phyloP scores from a whole-genome alignment of 495 filamentous ascomycete genomes.

The Penicillium salamii region DNA sequence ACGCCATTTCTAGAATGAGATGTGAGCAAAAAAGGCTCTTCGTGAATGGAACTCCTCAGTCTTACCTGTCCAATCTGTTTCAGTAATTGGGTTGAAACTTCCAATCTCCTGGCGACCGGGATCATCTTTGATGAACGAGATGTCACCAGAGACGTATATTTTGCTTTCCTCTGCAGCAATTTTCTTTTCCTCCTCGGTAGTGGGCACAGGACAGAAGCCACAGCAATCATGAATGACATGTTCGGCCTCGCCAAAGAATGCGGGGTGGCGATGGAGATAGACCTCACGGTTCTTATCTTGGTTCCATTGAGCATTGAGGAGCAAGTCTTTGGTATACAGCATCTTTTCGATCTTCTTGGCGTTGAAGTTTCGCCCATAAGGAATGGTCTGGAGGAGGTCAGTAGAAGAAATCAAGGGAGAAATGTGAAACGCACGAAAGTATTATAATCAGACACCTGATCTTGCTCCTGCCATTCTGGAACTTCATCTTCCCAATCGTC shows the following conservation, averaged over 20 bases:
- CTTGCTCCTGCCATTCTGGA: conserved; percentile 73
- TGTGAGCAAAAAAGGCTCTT: background rate
- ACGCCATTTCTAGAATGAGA: conserved; percentile 52
- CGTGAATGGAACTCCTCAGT: conserved; percentile 2
- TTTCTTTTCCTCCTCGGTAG: conserved; percentile 66
- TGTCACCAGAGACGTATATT: conserved; percentile 65
- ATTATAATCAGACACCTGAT: conserved; percentile 73
- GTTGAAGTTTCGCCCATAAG: conserved; percentile 68
- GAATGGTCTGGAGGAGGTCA: conserved; percentile 48
- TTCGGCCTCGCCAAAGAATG: conserved; percentile 62
- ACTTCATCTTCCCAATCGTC: conserved; percentile 69
- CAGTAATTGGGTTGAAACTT: conserved; percentile 75
- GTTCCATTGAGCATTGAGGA: conserved; percentile 89
- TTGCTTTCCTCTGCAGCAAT: conserved; percentile 67
- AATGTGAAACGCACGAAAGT: conserved; percentile 50
- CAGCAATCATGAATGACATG: conserved; percentile 78
- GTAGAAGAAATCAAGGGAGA: background rate
- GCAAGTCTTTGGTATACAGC: conserved; percentile 71
- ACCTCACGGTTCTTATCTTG: conserved; percentile 65
- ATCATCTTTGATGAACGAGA: conserved; percentile 73
- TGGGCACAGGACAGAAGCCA: conserved; percentile 66
- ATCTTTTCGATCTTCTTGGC: conserved; percentile 74
- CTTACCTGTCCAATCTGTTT: conserved; percentile 79
- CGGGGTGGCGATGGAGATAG: conserved; percentile 76
- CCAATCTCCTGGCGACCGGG: conserved; percentile 72